Evolutionary conservation across 768 basidiomycete genomes (phyloP), one percentile per base, ranked within the genome.

Genomic region (Leucogyrophana mollusca): DNA sequence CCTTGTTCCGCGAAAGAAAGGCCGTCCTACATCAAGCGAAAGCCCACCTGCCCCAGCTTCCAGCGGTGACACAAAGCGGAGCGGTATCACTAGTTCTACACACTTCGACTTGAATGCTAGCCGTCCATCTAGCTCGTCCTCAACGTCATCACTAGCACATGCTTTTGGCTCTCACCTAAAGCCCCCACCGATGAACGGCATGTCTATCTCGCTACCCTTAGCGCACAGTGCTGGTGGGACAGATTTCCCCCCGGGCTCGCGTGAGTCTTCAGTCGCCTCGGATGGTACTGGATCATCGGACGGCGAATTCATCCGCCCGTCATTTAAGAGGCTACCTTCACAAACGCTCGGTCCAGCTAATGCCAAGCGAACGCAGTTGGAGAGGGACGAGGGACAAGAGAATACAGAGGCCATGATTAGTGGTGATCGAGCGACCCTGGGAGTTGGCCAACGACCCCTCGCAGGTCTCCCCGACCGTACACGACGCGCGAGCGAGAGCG

Each of bases 241-340:
- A 47, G 59, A 24, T 58, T 59, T 23, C 54, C 55, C 23, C 55
- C 54, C 25, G 56, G 53, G 47, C 25, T 61, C 57, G 44, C 62
- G 58, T 10, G 65, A 51, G 45, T 67, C 63, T 56, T 68, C 59
- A 32, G 67, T 53, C 45, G 49, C 38, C 11, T 64, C 56, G 23
- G 70, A 68, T 11, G 59, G 63, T 17, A 65, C 63, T 14, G 65
- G 65, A 14, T 61, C 60, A 39, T 68, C 66, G 1, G 64, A 65
- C 4, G 50, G 61, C 4, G 64, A 67, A 32, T 42, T 56, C n/a
- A 43, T 57, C 30, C 60, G 87, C 2, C 87, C 87, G 9, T 73
- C 80, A 22, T 88, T 87, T 58, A 90, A 90, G 70, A 71, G 87
- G 36, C 60, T 86, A 30, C 80, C 87, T 2, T 85, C 83, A 38